These are phyloP conservation scores for Ascoidea asiatica DNA, from an alignment of 805 yeast genomes.

Conservation along the genomic window DNA sequence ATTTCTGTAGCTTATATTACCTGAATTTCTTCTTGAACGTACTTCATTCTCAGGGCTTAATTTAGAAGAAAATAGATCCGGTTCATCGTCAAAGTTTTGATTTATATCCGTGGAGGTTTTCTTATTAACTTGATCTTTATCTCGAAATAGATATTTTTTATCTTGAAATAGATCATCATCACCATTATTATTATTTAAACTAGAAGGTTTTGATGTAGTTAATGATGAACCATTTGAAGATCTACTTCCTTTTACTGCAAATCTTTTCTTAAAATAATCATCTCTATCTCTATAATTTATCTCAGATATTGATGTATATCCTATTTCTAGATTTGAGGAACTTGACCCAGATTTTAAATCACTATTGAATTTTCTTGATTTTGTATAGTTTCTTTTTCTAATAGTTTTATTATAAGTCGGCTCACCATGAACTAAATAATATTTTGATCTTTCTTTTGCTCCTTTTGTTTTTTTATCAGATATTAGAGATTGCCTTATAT, in stretches of 20 bases:
- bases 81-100: slow-evolving; percentile 20
- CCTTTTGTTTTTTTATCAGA: slow-evolving; percentile 44
- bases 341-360: slow-evolving; percentile 3
- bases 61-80: slow-evolving; percentile 23
- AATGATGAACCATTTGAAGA: no score
- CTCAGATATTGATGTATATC: no score
- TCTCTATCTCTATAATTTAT: slow-evolving; percentile 10
- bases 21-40: no score
- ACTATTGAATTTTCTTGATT: slow-evolving; percentile 7
- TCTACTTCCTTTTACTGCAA: slow-evolving; percentile 6
- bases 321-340: slow-evolving; percentile 5
- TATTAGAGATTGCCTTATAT: slow-evolving; percentile 34
- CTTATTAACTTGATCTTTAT: slow-evolving; percentile 1
- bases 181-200: no score
- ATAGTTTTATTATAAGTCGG: slow-evolving; percentile 29
- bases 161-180: slow-evolving; percentile 25
- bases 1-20: no score
- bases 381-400: slow-evolving; percentile 4
- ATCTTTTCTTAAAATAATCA: slow-evolving; percentile 7
- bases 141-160: slow-evolving; percentile 11
- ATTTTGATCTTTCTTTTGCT: slow-evolving; percentile 45
- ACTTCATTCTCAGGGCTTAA: slow-evolving; percentile 16
- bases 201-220: no score
- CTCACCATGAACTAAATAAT: slow-evolving; percentile 59
- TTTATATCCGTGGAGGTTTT: slow-evolving; percentile 3